Conservation (phyloP, 2,329 filamentous ascomycete genomes). For the Plectosphaerella sp. region DNA sequence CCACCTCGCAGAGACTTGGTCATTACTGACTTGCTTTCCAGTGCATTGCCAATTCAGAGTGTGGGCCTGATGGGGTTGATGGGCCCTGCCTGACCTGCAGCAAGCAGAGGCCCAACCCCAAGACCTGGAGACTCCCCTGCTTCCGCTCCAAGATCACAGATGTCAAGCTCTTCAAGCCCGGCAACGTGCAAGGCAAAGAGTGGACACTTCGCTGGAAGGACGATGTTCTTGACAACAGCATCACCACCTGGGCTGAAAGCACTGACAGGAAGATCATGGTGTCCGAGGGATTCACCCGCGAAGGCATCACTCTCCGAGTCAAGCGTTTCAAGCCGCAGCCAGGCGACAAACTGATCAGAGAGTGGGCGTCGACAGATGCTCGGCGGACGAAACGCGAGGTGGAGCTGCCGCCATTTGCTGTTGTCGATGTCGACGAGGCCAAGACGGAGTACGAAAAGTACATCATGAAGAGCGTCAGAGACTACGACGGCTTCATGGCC, state of each 20-base stretch:
- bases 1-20: not conserved
- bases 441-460: conserved; percentile 43
- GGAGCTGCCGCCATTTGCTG: conserved; percentile 49
- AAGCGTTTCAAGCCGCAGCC: conserved; percentile 49
- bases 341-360: conserved; percentile 50
- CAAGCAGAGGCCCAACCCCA: conserved; percentile 38
- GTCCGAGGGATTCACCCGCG: conserved; percentile 49
- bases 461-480: conserved; percentile 41
- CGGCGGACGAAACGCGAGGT: conserved; percentile 41
- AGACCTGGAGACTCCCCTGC: conserved; percentile 50
- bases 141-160: conserved; percentile 58
- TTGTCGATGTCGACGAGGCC: conserved; percentile 49
- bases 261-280: conserved; percentile 40
- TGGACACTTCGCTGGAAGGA: conserved; percentile 57
- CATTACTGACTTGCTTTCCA: conserved; percentile 17
- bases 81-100: conserved; percentile 48
- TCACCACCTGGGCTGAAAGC: conserved; percentile 52
- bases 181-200: conserved; percentile 52
- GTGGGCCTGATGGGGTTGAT: conserved; percentile 30
- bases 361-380: conserved; percentile 39
- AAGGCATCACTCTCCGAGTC: conserved; percentile 43
- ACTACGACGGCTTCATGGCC: conserved; percentile 36
- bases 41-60: conserved; percentile 43
- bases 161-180: conserved; percentile 53
- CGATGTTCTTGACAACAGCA: conserved; percentile 45